Evolutionary conservation across 1,139 yeast genomes (phyloP).

Genomic region (Kluyveromyces sp.): DNA sequence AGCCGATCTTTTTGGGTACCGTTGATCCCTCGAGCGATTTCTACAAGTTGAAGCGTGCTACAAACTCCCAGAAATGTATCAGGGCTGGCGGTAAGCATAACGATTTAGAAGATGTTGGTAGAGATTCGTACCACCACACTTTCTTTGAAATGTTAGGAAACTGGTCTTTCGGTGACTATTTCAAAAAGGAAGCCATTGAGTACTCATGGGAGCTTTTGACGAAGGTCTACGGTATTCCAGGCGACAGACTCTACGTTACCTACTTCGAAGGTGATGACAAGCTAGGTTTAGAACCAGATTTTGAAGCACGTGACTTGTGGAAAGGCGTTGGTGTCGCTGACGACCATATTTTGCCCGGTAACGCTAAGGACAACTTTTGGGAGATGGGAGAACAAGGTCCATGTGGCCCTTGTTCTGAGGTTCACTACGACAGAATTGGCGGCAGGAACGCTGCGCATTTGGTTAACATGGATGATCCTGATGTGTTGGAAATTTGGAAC

Average conservation of each 20-base stretch:
- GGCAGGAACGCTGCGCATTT: conserved; percentile 88
- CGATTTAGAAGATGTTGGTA: conserved; percentile 96
- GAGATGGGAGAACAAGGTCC: conserved; percentile 99
- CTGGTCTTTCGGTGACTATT: conserved; percentile 99
- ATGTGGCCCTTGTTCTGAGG: conserved; percentile 98
- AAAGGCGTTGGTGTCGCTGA: conserved; percentile 78
- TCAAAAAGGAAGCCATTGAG: conserved; percentile 84
- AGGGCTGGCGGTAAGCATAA: conserved; percentile 99
- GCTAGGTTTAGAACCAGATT: conserved; percentile 84
- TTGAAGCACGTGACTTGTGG: conserved; percentile 90
- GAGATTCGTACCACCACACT: conserved; percentile 96
- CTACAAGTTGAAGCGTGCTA: conserved; percentile 77
- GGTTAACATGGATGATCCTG: conserved; percentile 95
- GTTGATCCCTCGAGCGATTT: conserved; percentile 92
- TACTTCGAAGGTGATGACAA: conserved; percentile 89
- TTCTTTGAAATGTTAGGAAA: conserved; percentile 98
- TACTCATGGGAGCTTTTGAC: conserved; percentile 92
- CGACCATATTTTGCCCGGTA: conserved; percentile 89
- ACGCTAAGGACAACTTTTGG: conserved; percentile 92
- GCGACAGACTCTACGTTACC: conserved; percentile 82
- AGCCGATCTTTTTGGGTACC: conserved; percentile 93
- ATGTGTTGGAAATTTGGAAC: conserved; percentile 96
- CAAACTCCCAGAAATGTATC: conserved; percentile 94
- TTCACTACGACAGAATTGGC: conserved; percentile 96
- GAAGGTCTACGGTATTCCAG: conserved; percentile 67